Percentiles rank a stretch among this genome's conserved stretches.
phyloP scores from a whole-genome alignment of 352 stramenopile species.

The Pythium diclinum region DNA sequence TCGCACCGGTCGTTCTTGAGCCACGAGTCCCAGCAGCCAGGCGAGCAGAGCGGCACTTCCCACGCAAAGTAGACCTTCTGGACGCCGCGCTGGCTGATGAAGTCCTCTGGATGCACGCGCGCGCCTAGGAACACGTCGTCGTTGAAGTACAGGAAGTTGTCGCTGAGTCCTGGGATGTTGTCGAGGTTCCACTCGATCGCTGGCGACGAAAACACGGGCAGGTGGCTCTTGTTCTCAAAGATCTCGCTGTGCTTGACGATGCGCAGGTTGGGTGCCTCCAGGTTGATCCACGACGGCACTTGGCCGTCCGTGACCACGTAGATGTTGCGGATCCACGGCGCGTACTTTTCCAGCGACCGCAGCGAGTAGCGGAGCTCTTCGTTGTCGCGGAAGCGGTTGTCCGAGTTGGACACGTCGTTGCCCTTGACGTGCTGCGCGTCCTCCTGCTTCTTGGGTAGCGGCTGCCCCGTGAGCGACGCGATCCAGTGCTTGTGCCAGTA shows the following conservation, averaged over 20 bases:
- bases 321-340: slow-evolving; percentile 92
- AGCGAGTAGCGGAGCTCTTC: slow-evolving; percentile 92
- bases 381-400: slow-evolving; percentile 94
- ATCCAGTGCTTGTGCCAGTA: slow-evolving; percentile 90
- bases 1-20: slow-evolving; percentile 89
- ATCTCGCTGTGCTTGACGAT: slow-evolving; percentile 91
- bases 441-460: slow-evolving; percentile 54
- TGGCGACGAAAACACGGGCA: slow-evolving; percentile 93
- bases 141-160: slow-evolving; percentile 96
- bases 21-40: slow-evolving; percentile 66
- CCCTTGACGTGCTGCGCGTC: slow-evolving; percentile 49
- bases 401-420: slow-evolving; percentile 67
- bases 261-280: slow-evolving; percentile 69
- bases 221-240: slow-evolving; percentile 83
- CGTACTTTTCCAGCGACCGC: slow-evolving; percentile 93
- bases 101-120: slow-evolving; percentile 88
- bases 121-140: slow-evolving; percentile 94
- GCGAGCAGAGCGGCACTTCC: slow-evolving; percentile 89
- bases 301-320: slow-evolving; percentile 95
- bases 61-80: slow-evolving; percentile 93
- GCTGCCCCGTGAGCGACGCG: slow-evolving; percentile 74
- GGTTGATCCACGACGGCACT: slow-evolving; percentile 92
- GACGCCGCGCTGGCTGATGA: slow-evolving; percentile 80
- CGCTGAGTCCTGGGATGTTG: slow-evolving; percentile 89
- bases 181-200: slow-evolving; percentile 94